Percentiles rank a stretch among this genome's conserved stretches.
phyloP scores from a whole-genome alignment of 352 stramenopile species.

The Phytophthora vignae region DNA sequence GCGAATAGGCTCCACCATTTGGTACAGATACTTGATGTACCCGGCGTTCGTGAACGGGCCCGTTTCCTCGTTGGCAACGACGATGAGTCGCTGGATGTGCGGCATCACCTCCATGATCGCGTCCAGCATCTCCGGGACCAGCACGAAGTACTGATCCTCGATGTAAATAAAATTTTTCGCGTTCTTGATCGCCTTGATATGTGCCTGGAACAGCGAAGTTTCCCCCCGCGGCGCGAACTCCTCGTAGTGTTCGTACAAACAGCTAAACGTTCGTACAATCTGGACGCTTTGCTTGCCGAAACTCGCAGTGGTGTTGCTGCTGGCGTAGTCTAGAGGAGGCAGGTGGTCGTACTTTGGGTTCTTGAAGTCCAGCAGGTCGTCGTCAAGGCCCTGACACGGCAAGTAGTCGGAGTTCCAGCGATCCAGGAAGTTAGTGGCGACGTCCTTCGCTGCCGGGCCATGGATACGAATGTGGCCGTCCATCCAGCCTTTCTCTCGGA shows the following conservation, averaged over 20 bases:
- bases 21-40: slow-evolving; percentile 61
- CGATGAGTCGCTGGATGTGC: slow-evolving; percentile 53
- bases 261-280: slow-evolving; percentile 67
- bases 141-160: slow-evolving; percentile 32
- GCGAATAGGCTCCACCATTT: slow-evolving; percentile 55
- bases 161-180: slow-evolving; percentile 41
- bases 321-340: slow-evolving; percentile 10
- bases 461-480: slow-evolving; percentile 56
- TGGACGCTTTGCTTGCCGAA: slow-evolving; percentile 35
- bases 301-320: slow-evolving; percentile 12
- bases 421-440: slow-evolving; percentile 56
- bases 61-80: slow-evolving; percentile 48
- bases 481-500: slow-evolving; percentile 57
- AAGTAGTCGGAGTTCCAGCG: slow-evolving; percentile 56
- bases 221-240: slow-evolving; percentile 60
- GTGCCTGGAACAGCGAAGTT: slow-evolving; percentile 48
- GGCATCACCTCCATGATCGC: slow-evolving; percentile 55
- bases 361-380: slow-evolving; percentile 50
- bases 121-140: slow-evolving; percentile 51
- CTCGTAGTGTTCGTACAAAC: slow-evolving; percentile 53
- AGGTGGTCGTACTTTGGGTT: slow-evolving; percentile 43
- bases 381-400: slow-evolving; percentile 31
- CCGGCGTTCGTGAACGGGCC: slow-evolving; percentile 35
- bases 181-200: slow-evolving; percentile 51
- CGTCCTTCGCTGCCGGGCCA: slow-evolving; percentile 51